Base-by-base conservation (phyloP, 2,329 filamentous ascomycete species). In the Cladosporium sp. region DNA sequence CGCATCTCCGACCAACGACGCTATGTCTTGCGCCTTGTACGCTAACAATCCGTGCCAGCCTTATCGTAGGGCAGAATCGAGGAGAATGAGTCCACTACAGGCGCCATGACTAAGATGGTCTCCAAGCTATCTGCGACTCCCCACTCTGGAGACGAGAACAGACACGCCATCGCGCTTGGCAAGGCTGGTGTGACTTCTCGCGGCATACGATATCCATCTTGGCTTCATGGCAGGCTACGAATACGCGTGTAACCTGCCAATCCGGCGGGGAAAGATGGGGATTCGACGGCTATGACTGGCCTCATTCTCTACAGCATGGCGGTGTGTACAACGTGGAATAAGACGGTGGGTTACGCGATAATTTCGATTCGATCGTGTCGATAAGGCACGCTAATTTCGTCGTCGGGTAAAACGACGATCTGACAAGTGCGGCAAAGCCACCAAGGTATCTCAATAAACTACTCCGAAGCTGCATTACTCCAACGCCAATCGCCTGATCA, bases 371-470 rank as follows among this genome's bases (percentile, higher is more conserved):
- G 7, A 8, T 50, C 32, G 19, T 50, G 35, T 25, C 42, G 28
- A 45, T 24, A 28, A 17, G 28, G 45, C 25, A 35, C 28, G 45
- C 45, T 48, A 22, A 19, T 35, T 6, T 8, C 17, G 45, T 13
- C 45, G 45, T 35, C 28, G 24, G 28, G 12, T 6, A 22, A 45
- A 17, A 10, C n/a, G 19, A 48, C 3, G 13, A 28, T 22, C 37
- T 17, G 39, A 28, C 19, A 36, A 7, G 28, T 12, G 28, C 40
- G n/a, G 32, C 40, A 55, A 37, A 55, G 20, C 52, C 32, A 28
- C 40, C 34, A 9, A 55, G 52, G 52, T 55, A 55, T 55, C 52
- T 55, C 40, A 44, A 45, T 24, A 36, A 47, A 37, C 40, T 35
- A 55, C 40, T 28, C 52, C 40, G 22, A 35, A 36, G 40, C 52